Base-by-base conservation (phyloP, 2,329 filamentous ascomycete genomes). In the Celoporthe dispersa region DNA sequence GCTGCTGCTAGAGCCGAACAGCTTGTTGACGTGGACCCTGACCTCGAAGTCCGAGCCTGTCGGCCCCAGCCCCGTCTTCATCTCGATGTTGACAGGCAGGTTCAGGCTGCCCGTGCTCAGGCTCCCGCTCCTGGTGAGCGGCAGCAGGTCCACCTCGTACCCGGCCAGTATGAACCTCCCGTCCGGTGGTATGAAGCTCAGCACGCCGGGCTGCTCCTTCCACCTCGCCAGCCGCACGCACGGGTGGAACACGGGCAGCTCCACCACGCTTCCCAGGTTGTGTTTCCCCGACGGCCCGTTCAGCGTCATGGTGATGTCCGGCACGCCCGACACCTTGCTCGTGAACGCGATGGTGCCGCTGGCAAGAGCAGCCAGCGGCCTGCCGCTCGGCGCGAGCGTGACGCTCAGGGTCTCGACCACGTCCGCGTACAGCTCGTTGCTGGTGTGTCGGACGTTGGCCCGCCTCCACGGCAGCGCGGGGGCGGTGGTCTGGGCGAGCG, bases 131-230 rank as follows among this genome's bases (percentile, higher is more conserved):
- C 87, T 86, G 28, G 90, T 87, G 64, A 91, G 88, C 0, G 94
- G 94, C 16, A 98, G 84, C 31, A 99, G 82, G 79, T 99, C 93
- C 28, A 97, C 94, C 79, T 98, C 95, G 78, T 99, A 99, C 31
- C 94, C 94, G 41, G 94, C 94, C 25, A 99, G 85, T 55, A 97
- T 92, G 79, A 98, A 99, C 59, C 94, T 89, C 41, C 96, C 96
- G 79, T 99, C 96, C 0, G 96, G 96, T 1, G 96, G 96, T 16
- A 99, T 89, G 77, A 99, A 99, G 77, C 93, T 97, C n/a, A 99
- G 84, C 73, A 97, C 92, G 3, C 96, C 96, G 0, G 94, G 94
- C 68, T 89, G 88, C 75, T 97, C 93, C 75, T 91, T 91, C 96
- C 96, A 99, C 73, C 90, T 87, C n/a, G 91, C 92, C 3, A 99